Evolutionary conservation across 495 filamentous ascomycete genomes (phyloP).

Genomic region (Aspergillus diversus): DNA sequence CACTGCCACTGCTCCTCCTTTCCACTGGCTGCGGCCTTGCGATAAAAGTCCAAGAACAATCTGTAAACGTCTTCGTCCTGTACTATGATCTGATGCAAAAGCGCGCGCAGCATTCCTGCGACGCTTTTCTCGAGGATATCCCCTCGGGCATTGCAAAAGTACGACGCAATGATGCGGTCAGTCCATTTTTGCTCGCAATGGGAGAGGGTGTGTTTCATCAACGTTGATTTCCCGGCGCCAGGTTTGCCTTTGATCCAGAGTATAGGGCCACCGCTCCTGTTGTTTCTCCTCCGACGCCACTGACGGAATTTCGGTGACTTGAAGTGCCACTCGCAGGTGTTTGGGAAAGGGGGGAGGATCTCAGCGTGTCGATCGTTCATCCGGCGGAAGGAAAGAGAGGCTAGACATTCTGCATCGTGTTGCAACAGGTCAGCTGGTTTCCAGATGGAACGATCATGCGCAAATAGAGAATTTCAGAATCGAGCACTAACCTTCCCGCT

Average conservation of each 20-base stretch:
- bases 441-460: background rate
- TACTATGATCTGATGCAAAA: background rate
- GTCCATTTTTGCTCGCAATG: background rate
- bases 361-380: background rate
- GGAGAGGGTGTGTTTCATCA: background rate
- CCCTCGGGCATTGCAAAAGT: background rate
- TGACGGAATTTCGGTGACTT: background rate
- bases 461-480: background rate
- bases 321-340: slow-evolving; percentile 1
- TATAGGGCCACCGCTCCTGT: background rate
- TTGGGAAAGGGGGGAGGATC: background rate
- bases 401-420: background rate
- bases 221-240: background rate
- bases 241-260: slow-evolving; percentile 1
- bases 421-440: background rate
- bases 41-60: background rate
- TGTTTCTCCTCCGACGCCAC: background rate
- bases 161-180: background rate
- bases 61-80: background rate
- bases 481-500: background rate
- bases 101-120: background rate
- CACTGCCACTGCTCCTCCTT: background rate
- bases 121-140: background rate
- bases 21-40: background rate
- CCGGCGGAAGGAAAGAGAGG: background rate